These are phyloP conservation scores for Xerophyta viscosa DNA, from an alignment of 106 monocot genomes.

Conservation along the genomic window DNA sequence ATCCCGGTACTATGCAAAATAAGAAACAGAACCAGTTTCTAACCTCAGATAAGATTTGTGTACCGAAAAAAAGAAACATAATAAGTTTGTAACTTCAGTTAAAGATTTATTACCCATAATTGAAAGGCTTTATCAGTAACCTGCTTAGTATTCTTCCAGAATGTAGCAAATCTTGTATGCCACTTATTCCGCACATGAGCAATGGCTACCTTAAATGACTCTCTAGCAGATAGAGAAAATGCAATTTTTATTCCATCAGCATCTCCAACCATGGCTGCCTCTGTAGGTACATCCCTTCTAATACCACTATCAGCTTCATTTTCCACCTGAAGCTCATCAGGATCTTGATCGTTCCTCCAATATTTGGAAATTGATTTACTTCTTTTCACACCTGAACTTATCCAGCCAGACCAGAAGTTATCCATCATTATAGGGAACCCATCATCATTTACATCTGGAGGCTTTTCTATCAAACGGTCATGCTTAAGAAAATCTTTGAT, in stretches of 20 bases:
- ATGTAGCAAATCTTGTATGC: slow-evolving; percentile 23
- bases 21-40: too few relatives aligned
- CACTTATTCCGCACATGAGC: slow-evolving; percentile 38
- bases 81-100: too few relatives aligned
- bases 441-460: slow-evolving; percentile 44
- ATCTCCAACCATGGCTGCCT: slow-evolving; percentile 19
- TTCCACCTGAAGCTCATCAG: slow-evolving; percentile 50
- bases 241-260: slow-evolving; percentile 14
- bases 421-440: slow-evolving; percentile 46
- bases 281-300: slow-evolving; percentile 12
- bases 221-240: slow-evolving; percentile 31
- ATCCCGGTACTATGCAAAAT: too few relatives aligned
- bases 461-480: slow-evolving; percentile 21
- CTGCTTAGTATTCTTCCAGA: slow-evolving; percentile 37
- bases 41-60: too few relatives aligned
- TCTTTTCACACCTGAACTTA: slow-evolving; percentile 51
- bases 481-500: slow-evolving; percentile 19
- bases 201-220: slow-evolving; percentile 43
- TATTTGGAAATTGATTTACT: slow-evolving; percentile 61
- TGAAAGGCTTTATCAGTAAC: slow-evolving; percentile 14
- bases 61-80: too few relatives aligned
- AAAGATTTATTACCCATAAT: slow-evolving; percentile 59
- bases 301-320: slow-evolving; percentile 18
- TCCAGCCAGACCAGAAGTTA: slow-evolving; percentile 71
- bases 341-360: slow-evolving; percentile 72